These are phyloP conservation scores for Nakazawaea ernobii DNA, from an alignment of 805 yeast genomes.

Conservation along the genomic window DNA sequence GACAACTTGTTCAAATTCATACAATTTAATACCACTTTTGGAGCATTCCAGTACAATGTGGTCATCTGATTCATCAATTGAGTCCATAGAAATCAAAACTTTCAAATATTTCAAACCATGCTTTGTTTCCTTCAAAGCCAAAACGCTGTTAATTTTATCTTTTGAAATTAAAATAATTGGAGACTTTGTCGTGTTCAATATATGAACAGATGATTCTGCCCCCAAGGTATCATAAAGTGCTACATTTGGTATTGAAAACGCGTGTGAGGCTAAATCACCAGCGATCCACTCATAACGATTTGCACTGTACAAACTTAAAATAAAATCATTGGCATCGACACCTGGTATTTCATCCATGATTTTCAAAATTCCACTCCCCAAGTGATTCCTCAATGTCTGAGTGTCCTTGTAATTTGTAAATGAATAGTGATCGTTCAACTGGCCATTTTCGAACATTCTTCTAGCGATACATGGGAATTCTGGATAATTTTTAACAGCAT, in stretches of 20 bases:
- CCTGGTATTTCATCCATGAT: slow-evolving; percentile 24
- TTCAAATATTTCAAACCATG: slow-evolving; percentile 27
- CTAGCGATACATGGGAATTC: slow-evolving; percentile 31
- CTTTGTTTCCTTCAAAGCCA: slow-evolving; percentile 33
- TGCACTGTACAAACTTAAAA: slow-evolving; percentile 50
- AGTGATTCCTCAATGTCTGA: slow-evolving; percentile 33
- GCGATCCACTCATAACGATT: slow-evolving; percentile 67
- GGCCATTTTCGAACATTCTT: slow-evolving; percentile 27
- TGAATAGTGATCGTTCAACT: slow-evolving; percentile 35
- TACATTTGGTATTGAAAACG: slow-evolving; percentile 48
- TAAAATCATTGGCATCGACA: slow-evolving; percentile 28
- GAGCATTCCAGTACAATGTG: not conserved
- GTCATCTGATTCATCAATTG: slow-evolving; percentile 18
- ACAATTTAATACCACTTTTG: slow-evolving; percentile 1
- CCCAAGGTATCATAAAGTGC: slow-evolving; percentile 58
- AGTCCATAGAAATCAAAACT: slow-evolving; percentile 53
- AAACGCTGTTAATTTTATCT: slow-evolving; percentile 40
- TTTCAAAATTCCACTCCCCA: slow-evolving; percentile 53
- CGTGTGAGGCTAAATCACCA: slow-evolving; percentile 61
- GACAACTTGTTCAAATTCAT: slow-evolving; percentile 27
- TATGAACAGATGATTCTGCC: slow-evolving; percentile 55
- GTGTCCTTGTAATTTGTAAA: slow-evolving; percentile 38
- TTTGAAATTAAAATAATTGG: slow-evolving; percentile 53
- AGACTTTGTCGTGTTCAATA: slow-evolving; percentile 53
- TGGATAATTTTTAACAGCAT: slow-evolving; percentile 20